Conservation (phyloP, 1,284 basidiomycete genomes). For the Chalciporus sp. region DNA sequence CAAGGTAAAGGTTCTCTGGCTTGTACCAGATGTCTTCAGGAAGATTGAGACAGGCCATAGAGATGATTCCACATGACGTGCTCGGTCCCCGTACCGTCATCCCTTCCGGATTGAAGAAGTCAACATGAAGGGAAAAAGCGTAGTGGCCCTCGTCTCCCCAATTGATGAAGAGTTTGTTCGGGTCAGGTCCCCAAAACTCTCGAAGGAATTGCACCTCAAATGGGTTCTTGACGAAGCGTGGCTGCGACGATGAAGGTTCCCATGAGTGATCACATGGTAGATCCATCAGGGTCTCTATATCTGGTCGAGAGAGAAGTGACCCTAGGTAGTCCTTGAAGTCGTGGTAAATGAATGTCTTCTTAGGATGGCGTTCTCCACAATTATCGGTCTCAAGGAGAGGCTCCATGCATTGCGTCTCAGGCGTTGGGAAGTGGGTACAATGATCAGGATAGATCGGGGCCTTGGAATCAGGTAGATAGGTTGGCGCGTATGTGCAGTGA, state of each 20-base stretch:
- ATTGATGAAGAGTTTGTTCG: neutral
- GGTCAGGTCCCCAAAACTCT: too few relatives aligned
- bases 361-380: too few relatives aligned
- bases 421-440: slow-evolving; percentile 4
- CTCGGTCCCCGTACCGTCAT: slow-evolving; percentile 1
- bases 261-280: neutral
- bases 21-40: slow-evolving; percentile 8
- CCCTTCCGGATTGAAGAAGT: slow-evolving; percentile 9
- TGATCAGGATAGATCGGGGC: neutral
- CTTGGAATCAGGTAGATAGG: neutral
- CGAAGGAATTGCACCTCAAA: too few relatives aligned
- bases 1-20: slow-evolving; percentile 1
- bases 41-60: slow-evolving; percentile 9
- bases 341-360: slow-evolving; percentile 3
- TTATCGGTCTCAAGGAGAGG: slow-evolving; percentile 10
- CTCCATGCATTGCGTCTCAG: slow-evolving; percentile 1
- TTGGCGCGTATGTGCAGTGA: slow-evolving; percentile 13
- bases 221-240: too few relatives aligned
- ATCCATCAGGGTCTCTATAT: slow-evolving; percentile 4
- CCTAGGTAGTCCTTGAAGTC: slow-evolving; percentile 9
- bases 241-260: neutral
- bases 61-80: slow-evolving; percentile 9
- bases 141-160: slow-evolving; percentile 4
- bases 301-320: neutral
- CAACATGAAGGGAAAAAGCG: slow-evolving; percentile 1